phyloP scores from a whole-genome alignment of 306 rosid species.

The Cucurbita pepo region DNA sequence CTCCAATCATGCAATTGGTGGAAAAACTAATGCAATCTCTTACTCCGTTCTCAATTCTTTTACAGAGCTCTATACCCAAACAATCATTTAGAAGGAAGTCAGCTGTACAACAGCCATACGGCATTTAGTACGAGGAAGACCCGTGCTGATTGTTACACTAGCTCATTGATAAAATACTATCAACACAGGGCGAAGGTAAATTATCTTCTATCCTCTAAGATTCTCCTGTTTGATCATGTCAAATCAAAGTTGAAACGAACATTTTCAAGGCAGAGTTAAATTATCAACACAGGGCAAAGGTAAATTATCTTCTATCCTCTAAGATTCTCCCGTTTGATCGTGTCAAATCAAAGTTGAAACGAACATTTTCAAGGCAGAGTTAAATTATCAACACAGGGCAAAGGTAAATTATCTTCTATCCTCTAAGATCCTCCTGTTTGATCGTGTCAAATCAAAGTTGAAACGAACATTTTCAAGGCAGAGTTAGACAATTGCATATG shows the following conservation, averaged over 20 bases:
- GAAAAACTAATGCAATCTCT: background rate
- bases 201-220: background rate
- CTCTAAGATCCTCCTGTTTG: background rate
- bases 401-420: background rate
- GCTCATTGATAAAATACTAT: background rate
- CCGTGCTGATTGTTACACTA: background rate
- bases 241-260: background rate
- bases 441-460: background rate
- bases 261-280: background rate
- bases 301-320: background rate
- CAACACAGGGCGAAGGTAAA: background rate
- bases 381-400: background rate
- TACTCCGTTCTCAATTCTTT: background rate
- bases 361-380: background rate
- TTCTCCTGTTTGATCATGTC: background rate
- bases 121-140: background rate
- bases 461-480: background rate
- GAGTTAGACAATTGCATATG: background rate
- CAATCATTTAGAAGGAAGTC: background rate
- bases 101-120: background rate
- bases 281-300: no score
- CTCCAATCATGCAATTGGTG: background rate
- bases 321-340: background rate
- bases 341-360: background rate
- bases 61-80: background rate